Evolutionary conservation across 2,329 filamentous ascomycete species (phyloP).

Genomic region (Hymenoscyphus albidus): DNA sequence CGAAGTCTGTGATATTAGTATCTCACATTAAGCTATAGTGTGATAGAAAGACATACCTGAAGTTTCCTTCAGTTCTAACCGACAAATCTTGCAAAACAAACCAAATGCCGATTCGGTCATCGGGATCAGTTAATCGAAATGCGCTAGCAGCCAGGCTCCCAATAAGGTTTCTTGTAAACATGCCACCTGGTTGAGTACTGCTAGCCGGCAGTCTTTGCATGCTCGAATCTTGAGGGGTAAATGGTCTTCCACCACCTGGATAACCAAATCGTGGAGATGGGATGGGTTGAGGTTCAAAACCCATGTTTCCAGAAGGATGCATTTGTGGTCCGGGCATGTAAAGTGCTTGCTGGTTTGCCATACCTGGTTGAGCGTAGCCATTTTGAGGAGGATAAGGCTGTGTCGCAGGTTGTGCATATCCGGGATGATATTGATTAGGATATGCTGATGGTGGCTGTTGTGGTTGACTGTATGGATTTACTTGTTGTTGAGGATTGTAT

Average conservation of each 20-base stretch:
- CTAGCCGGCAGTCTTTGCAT: constrained; percentile 23
- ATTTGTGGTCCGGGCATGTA: constrained; percentile 19
- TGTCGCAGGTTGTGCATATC: constrained; percentile 20
- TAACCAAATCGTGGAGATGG: constrained; percentile 12
- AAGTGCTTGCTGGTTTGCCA: not conserved
- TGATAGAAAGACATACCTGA: constrained; percentile 59
- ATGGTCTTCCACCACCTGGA: constrained; percentile 16
- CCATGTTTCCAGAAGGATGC: constrained; percentile 12
- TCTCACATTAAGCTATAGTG: not conserved
- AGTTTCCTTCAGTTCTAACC: constrained; percentile 86
- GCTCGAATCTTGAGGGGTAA: constrained; percentile 21
- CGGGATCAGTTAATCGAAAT: constrained; percentile 73
- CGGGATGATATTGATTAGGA: constrained; percentile 26
- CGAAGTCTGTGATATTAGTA: constrained; percentile 45
- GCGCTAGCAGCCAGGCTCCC: constrained; percentile 88
- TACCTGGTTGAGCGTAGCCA: constrained; percentile 38
- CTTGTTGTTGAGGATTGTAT: constrained; percentile 28
- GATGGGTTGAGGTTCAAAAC: constrained; percentile 16
- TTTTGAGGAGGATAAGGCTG: constrained; percentile 32
- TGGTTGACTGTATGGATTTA: constrained; percentile 27
- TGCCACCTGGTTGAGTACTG: constrained; percentile 58
- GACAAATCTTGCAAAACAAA: constrained; percentile 95
- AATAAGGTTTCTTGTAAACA: constrained; percentile 94
- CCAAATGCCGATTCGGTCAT: constrained; percentile 86
- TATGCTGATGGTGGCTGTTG: constrained; percentile 10